Percentiles rank a stretch among this genome's conserved stretches.
phyloP scores from a whole-genome alignment of 495 filamentous ascomycete species.

The Penicillium steckii region DNA sequence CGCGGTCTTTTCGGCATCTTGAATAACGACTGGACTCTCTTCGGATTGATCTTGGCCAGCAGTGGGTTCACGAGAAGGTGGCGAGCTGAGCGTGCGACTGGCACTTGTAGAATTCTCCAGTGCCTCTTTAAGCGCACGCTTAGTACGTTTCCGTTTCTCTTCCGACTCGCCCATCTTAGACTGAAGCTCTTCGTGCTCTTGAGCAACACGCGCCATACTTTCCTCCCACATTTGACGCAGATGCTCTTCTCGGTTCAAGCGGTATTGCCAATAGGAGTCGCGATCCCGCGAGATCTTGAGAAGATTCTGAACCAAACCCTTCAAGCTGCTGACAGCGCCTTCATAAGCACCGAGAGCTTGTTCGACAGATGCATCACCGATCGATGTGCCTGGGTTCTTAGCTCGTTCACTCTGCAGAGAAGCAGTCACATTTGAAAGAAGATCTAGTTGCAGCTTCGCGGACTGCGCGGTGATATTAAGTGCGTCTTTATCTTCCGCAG shows the following conservation, averaged over 20 bases:
- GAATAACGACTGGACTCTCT: conserved; percentile 15
- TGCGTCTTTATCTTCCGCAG: conserved; percentile 77
- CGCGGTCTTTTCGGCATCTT: conserved; percentile 7
- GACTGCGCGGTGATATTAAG: conserved; percentile 96
- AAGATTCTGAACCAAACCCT: conserved; percentile 81
- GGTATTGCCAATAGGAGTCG: conserved; percentile 95
- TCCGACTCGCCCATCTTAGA: conserved; percentile 86
- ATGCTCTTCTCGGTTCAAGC: conserved; percentile 83
- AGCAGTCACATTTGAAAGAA: conserved; percentile 77
- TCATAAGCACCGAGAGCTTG: conserved; percentile 88
- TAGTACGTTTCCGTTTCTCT: conserved; percentile 83
- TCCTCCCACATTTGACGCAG: conserved; percentile 97
- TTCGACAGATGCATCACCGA: conserved; percentile 71
- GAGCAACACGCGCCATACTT: conserved; percentile 91
- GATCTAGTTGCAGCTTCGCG: conserved; percentile 85
- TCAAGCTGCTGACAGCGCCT: conserved; percentile 81
- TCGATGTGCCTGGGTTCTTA: conserved; percentile 63
- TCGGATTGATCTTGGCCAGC: conserved; percentile 17
- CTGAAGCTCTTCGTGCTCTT: conserved; percentile 89
- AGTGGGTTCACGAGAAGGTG: conserved; percentile 20
- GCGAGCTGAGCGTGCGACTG: conserved; percentile 40
- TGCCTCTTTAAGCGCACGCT: conserved; percentile 84
- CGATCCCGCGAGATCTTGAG: conserved; percentile 89
- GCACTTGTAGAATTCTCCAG: conserved; percentile 59
- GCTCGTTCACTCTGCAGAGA: conserved; percentile 73